phyloP scores from a whole-genome alignment of 805 yeast genomes.

The Suhomyces kilbournensis region DNA sequence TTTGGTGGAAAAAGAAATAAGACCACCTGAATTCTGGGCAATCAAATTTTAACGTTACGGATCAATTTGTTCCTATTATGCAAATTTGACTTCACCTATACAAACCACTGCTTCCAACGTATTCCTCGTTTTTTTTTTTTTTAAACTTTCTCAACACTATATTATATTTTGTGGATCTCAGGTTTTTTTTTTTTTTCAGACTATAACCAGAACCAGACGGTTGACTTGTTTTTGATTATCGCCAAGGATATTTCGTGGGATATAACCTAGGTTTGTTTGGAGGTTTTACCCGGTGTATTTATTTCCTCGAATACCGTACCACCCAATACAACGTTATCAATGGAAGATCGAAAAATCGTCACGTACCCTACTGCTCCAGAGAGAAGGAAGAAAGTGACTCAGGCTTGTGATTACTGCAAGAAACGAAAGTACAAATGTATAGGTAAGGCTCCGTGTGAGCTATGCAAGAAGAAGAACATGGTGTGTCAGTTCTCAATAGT shows the following conservation, averaged over 20 bases:
- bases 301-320: neutral
- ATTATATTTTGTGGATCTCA: neutral
- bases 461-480: constrained; percentile 27
- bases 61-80: neutral
- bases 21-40: neutral
- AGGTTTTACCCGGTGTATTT: neutral
- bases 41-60: neutral
- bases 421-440: constrained; percentile 30
- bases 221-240: neutral
- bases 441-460: constrained; percentile 35
- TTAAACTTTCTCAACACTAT: neutral
- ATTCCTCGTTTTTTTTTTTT: neutral
- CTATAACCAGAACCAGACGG: neutral
- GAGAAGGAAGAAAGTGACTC: constrained; percentile 40
- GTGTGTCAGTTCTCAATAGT: constrained; percentile 27
- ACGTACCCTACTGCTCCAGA: constrained; percentile 5
- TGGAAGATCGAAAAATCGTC: constrained; percentile 3
- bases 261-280: neutral
- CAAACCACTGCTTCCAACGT: neutral
- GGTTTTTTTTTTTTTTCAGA: neutral
- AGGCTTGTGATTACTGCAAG: constrained; percentile 48
- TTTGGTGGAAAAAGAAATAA: neutral
- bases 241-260: neutral
- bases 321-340: neutral
- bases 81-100: neutral